Percentiles rank a stretch among this genome's conserved stretches.
Evolutionary conservation across 192 early-diverging fungal genomes (phyloP).

Genomic region (Obelidium mucronatum): DNA sequence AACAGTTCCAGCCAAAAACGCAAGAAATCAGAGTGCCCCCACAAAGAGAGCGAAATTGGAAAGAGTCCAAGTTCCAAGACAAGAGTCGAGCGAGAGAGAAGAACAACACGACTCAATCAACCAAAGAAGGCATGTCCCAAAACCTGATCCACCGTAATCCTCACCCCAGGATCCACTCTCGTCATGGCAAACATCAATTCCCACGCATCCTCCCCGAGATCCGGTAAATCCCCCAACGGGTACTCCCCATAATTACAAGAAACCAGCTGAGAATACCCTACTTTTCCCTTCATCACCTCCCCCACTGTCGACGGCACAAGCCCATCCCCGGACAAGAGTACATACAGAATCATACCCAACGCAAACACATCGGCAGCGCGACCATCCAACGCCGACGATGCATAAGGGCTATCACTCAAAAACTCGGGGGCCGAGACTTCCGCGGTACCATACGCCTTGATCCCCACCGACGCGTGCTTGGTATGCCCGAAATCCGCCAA

Average conservation of each 20-base stretch:
- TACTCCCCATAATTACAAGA: neutral
- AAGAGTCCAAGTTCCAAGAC: too few relatives aligned
- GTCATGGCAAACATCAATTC: conserved; percentile 16
- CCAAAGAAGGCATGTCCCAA: conserved; percentile 23
- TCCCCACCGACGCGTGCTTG: neutral
- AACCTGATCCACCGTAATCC: conserved; percentile 23
- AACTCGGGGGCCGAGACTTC: conserved; percentile 28
- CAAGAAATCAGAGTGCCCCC: too few relatives aligned
- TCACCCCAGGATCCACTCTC: conserved; percentile 12
- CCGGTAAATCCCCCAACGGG: conserved; percentile 7
- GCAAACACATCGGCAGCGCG: conserved; percentile 36
- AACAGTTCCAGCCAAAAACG: too few relatives aligned
- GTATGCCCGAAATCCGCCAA: conserved; percentile 36
- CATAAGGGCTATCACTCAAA: neutral
- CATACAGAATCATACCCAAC: conserved; percentile 35
- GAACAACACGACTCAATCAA: too few relatives aligned
- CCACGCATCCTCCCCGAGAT: conserved; percentile 13
- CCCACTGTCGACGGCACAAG: conserved; percentile 12
- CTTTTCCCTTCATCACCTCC: neutral
- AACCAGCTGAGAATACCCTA: conserved; percentile 10
- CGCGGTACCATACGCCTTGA: conserved; percentile 15
- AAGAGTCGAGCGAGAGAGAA: too few relatives aligned
- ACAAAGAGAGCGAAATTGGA: too few relatives aligned
- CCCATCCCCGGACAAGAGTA: conserved; percentile 7
- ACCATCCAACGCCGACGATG: neutral